Evolutionary conservation across 768 basidiomycete species (phyloP).

Genomic region (Mycena indigotica): DNA sequence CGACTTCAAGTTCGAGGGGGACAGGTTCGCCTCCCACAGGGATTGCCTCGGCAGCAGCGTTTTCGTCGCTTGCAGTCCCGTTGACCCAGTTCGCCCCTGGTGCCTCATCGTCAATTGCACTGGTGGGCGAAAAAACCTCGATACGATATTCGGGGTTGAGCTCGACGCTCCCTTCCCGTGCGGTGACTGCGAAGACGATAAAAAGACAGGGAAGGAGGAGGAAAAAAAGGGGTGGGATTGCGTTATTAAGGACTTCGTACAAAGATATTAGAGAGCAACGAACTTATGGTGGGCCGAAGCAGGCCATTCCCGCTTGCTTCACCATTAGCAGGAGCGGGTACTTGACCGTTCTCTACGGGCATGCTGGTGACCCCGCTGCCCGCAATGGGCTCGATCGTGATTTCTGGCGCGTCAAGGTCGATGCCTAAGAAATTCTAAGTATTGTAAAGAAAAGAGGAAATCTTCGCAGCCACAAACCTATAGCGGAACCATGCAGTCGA

Average conservation of each 20-base stretch:
- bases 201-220: too few species aligned
- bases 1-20: too few species aligned
- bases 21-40: too few species aligned
- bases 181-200: not conserved
- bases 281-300: conserved; percentile 1
- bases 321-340: too few species aligned
- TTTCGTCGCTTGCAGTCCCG: too few species aligned
- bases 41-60: too few species aligned
- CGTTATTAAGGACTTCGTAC: not conserved
- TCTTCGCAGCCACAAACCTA: conserved; percentile 5
- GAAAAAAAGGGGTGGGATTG: too few species aligned
- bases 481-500: conserved; percentile 13
- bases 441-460: not conserved
- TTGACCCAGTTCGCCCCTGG: not conserved
- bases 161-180: conserved; percentile 15
- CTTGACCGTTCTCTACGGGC: not conserved
- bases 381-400: conserved; percentile 20
- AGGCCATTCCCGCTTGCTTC: conserved; percentile 8
- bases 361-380: conserved; percentile 2
- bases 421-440: conserved; percentile 2
- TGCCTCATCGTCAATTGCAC: conserved; percentile 16
- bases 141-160: conserved; percentile 23
- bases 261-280: not conserved
- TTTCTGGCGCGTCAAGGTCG: conserved; percentile 18
- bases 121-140: conserved; percentile 18